Conservation (phyloP, 169 alveolate genomes). For the Plasmodium cynomolgi region DNA sequence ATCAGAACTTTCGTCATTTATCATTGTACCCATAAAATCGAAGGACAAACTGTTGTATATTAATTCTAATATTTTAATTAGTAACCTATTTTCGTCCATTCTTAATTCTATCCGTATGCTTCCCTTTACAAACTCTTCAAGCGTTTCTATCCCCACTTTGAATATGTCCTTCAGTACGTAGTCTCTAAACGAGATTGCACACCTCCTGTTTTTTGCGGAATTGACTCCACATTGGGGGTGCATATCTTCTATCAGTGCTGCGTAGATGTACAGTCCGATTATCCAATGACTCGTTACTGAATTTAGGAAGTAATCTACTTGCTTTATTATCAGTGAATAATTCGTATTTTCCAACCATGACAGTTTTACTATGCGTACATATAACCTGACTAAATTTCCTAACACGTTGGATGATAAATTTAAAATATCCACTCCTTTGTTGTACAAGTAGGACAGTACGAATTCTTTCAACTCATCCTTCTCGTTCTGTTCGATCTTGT, state of each 20-base stretch:
- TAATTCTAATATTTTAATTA: slow-evolving; percentile 92
- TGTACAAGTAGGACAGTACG: slow-evolving; percentile 89
- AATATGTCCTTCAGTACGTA: slow-evolving; percentile 91
- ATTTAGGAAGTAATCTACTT: slow-evolving; percentile 86
- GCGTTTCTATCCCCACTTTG: slow-evolving; percentile 84
- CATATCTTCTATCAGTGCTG: slow-evolving; percentile 91
- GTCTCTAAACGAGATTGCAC: slow-evolving; percentile 95
- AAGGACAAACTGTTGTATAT: slow-evolving; percentile 91
- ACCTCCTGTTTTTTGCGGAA: slow-evolving; percentile 91
- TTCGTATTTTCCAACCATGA: slow-evolving; percentile 92
- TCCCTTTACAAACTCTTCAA: slow-evolving; percentile 75
- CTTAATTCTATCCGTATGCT: slow-evolving; percentile 67
- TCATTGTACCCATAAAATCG: slow-evolving; percentile 95
- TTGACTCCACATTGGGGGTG: slow-evolving; percentile 88
- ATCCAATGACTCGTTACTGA: slow-evolving; percentile 94
- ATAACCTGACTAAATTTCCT: slow-evolving; percentile 90
- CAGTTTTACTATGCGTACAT: slow-evolving; percentile 89
- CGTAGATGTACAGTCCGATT: slow-evolving; percentile 92
- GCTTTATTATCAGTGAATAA: slow-evolving; percentile 84
- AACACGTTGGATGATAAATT: slow-evolving; percentile 91
- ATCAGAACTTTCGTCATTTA: slow-evolving; percentile 94
- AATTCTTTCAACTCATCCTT: slow-evolving; percentile 91
- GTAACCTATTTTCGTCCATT: slow-evolving; percentile 67
- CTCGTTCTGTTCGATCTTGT: slow-evolving; percentile 88
- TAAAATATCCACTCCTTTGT: slow-evolving; percentile 92